These are phyloP conservation scores for Tarenaya hassleriana DNA, from an alignment of 345 rosid species.

Conservation along the genomic window DNA sequence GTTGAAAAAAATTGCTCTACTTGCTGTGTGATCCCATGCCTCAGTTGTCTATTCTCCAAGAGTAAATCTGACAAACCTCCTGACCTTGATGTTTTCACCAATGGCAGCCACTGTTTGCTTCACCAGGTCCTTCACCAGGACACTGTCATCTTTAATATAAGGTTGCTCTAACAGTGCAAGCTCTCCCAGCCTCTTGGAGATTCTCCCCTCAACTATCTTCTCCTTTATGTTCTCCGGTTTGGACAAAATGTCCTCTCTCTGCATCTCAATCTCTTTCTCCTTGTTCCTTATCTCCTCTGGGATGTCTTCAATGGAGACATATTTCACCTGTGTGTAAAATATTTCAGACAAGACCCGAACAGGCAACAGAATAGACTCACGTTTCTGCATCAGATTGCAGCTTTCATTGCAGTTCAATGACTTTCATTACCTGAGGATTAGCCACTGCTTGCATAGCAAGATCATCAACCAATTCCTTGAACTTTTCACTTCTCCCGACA, in stretches of 20 bases:
- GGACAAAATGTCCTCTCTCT: constrained; percentile 74
- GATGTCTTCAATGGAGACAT: constrained; percentile 62
- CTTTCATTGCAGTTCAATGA: not conserved
- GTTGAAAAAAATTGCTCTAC: not conserved
- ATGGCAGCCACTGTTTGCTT: constrained; percentile 84
- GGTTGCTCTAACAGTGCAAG: constrained; percentile 77
- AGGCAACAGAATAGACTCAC: too few species aligned
- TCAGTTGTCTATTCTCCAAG: constrained; percentile 62
- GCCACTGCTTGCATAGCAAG: constrained; percentile 93
- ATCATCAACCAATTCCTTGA: constrained; percentile 85
- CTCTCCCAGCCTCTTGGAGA: constrained; percentile 82
- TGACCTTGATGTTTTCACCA: constrained; percentile 84
- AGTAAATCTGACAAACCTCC: constrained; percentile 60
- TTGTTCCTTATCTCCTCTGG: constrained; percentile 43
- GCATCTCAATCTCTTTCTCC: constrained; percentile 91
- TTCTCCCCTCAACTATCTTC: constrained; percentile 79
- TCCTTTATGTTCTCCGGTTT: constrained; percentile 90
- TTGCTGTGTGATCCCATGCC: too few species aligned
- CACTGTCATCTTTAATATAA: constrained; percentile 57
- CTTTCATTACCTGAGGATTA: constrained; percentile 44
- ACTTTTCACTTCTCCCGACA: constrained; percentile 81
- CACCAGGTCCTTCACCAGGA: constrained; percentile 72
- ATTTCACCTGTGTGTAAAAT: constrained; percentile 42
- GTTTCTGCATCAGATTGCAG: not conserved
- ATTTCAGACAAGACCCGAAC: not conserved